These are phyloP conservation scores for Exserohilum turcica DNA, from an alignment of 2,329 filamentous ascomycete species.

Conservation along the genomic window DNA sequence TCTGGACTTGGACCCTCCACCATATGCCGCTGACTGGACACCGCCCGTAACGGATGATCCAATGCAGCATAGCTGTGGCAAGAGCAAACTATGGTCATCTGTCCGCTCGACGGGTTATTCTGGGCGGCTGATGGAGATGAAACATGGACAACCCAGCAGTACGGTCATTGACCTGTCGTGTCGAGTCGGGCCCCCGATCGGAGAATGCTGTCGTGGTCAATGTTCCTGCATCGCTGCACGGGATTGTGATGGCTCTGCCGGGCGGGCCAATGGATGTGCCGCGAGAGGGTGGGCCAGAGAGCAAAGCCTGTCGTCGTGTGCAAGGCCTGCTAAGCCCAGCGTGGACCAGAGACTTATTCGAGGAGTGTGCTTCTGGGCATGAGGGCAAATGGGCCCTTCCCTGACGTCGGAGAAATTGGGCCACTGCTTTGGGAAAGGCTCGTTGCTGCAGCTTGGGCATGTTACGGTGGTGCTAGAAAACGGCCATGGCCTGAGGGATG, in stretches of 20 bases:
- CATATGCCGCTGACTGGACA: slow-evolving; percentile 36
- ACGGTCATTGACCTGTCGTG: slow-evolving; percentile 43
- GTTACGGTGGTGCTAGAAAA: slow-evolving; percentile 52
- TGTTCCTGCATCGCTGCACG: slow-evolving; percentile 52
- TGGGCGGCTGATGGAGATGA: slow-evolving; percentile 47
- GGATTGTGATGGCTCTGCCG: slow-evolving; percentile 41
- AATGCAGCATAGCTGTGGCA: slow-evolving; percentile 29
- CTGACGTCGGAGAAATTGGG: slow-evolving; percentile 51
- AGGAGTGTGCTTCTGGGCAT: slow-evolving; percentile 44
- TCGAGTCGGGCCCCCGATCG: slow-evolving; percentile 41
- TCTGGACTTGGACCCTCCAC: slow-evolving; percentile 29
- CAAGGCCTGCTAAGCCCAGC: slow-evolving; percentile 48
- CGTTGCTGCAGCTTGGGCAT: slow-evolving; percentile 55
- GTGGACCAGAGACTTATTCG: slow-evolving; percentile 42
- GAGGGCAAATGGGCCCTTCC: slow-evolving; percentile 45
- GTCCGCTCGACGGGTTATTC: slow-evolving; percentile 47
- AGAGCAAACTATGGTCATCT: slow-evolving; percentile 44
- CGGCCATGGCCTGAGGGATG: slow-evolving; percentile 54
- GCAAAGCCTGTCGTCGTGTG: slow-evolving; percentile 38
- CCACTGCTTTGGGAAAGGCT: slow-evolving; percentile 49
- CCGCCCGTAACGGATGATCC: slow-evolving; percentile 30
- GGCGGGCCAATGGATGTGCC: slow-evolving; percentile 38
- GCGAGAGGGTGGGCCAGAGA: slow-evolving; percentile 28
- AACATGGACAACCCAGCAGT: slow-evolving; percentile 44
- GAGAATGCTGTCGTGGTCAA: slow-evolving; percentile 47